Conservation (phyloP, 2,329 filamentous ascomycete genomes). For the Clarireedia hainanense region DNA sequence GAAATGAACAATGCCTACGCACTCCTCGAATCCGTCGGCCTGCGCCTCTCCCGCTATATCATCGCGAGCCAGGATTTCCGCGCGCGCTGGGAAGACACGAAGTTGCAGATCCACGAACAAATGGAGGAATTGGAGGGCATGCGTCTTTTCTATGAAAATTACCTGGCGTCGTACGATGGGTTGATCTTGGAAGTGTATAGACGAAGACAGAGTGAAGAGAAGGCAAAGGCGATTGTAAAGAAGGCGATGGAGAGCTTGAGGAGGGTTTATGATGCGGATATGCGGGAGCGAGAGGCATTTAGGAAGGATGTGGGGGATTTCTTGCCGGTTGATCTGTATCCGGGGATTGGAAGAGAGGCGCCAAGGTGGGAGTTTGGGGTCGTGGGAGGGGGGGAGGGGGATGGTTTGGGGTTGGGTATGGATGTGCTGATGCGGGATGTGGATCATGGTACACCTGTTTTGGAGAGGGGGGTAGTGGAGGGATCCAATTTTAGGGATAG, state of each 20-base stretch:
- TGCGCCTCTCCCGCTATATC: constrained; percentile 57
- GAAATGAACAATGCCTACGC: constrained; percentile 56
- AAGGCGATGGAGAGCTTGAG: constrained; percentile 74
- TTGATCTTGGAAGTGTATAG: constrained; percentile 78
- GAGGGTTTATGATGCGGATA: constrained; percentile 65
- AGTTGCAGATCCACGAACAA: constrained; percentile 57
- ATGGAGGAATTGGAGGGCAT: constrained; percentile 72
- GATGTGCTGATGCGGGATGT: constrained; percentile 11
- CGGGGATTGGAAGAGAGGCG: constrained; percentile 51
- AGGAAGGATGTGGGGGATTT: constrained; percentile 76
- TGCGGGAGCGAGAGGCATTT: constrained; percentile 67
- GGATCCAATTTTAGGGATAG: constrained; percentile 21
- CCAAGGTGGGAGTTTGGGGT: constrained; percentile 25
- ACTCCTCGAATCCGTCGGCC: constrained; percentile 59
- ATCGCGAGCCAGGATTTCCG: constrained; percentile 57
- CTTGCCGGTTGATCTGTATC: constrained; percentile 83
- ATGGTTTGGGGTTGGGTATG: constrained; percentile 4
- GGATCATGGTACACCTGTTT: constrained; percentile 16
- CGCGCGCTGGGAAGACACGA: constrained; percentile 66
- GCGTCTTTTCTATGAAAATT: constrained; percentile 78
- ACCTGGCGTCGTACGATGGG: constrained; percentile 75
- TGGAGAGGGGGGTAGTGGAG: constrained; percentile 22
- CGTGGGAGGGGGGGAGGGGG: constrained; percentile 12
- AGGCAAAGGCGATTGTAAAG: constrained; percentile 64
- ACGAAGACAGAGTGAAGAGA: constrained; percentile 62